Evolutionary conservation across 2,329 filamentous ascomycete species (phyloP), one percentile per base, ranked within the genome.

Genomic region (Colletotrichum plurivorum): DNA sequence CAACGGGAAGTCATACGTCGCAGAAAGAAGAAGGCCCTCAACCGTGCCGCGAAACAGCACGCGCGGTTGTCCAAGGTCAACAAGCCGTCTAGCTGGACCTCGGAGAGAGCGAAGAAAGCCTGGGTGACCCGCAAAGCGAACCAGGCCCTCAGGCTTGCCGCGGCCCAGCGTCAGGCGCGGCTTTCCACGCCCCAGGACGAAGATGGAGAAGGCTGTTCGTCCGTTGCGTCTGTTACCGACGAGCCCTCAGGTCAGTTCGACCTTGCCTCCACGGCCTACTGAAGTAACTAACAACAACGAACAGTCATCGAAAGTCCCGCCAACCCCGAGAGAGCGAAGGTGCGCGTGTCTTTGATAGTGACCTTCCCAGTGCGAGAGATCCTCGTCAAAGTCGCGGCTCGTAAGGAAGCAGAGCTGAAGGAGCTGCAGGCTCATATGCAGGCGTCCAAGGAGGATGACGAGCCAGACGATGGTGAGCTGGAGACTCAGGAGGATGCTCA

Each of bases 341-440:
- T 36, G 31, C 31, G 31, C 31, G 31, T 36, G 4, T 36, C 31
- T 36, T 13, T 43, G 9, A 16, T 54, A n/a, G 52, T 54, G 10
- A 54, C 52, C 13, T 54, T 54, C 27, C 31, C 31, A 36, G 52
- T 54, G 6, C 52, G 52, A 18, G 52, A 54, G 52, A 54, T 54
- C 15, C 13, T 54, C 10, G 13, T 16, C n/a, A 54, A 27, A n/a
- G 18, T 54, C 18, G 12, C 31, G 18, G 52, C 52, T 36, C 52
- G 52, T n/a, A 43, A 13, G 13, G 13, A 41, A 15, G 39, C 39
- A 5, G 10, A 41, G 13, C 22, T 25, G 22, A 25, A 5, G 22
- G 31, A 10, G 22, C 22, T 25, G 22, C 22, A 25, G 22, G 22
- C 22, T 25, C 22, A 36, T 25, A 25, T 25, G 22, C 22, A 5